Conservation (phyloP, 208 protist genomes). For the Trypanosoma boissoni region DNA sequence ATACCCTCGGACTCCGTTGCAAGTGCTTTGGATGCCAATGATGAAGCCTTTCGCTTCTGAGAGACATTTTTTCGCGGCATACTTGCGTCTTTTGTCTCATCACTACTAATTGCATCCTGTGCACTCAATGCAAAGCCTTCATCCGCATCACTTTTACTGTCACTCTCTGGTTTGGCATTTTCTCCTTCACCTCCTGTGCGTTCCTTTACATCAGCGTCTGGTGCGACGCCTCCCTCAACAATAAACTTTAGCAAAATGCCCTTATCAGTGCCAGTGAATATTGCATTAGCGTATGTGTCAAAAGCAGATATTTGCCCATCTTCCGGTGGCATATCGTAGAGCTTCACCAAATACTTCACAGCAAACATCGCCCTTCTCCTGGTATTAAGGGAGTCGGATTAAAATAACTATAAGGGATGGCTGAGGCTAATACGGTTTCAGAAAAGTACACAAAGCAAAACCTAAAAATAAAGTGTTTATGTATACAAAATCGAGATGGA, state of each 20-base stretch:
- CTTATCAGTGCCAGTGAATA: slow-evolving; percentile 63
- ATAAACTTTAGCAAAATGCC: slow-evolving; percentile 55
- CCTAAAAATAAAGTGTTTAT: no score
- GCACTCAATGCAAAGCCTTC: background rate
- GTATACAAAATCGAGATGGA: no score
- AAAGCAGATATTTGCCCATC: slow-evolving; percentile 65
- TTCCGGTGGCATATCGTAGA: slow-evolving; percentile 48
- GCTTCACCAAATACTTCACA: slow-evolving; percentile 45
- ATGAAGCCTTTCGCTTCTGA: background rate
- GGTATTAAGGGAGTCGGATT: no score
- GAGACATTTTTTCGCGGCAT: background rate
- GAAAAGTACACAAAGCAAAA: background rate
- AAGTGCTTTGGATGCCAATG: background rate
- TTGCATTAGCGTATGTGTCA: slow-evolving; percentile 43
- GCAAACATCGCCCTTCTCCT: slow-evolving; percentile 35
- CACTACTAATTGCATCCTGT: no score
- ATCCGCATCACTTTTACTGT: background rate
- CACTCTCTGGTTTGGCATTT: slow-evolving; percentile 2
- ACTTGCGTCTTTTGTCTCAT: no score
- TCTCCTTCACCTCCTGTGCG: background rate
- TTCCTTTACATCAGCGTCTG: slow-evolving; percentile 1
- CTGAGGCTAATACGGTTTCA: no score
- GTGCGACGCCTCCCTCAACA: slow-evolving; percentile 27
- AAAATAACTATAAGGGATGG: no score
- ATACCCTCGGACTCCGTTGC: slow-evolving; percentile 21